phyloP scores from a whole-genome alignment of 768 basidiomycete species.

The Mrakia blollopis region DNA sequence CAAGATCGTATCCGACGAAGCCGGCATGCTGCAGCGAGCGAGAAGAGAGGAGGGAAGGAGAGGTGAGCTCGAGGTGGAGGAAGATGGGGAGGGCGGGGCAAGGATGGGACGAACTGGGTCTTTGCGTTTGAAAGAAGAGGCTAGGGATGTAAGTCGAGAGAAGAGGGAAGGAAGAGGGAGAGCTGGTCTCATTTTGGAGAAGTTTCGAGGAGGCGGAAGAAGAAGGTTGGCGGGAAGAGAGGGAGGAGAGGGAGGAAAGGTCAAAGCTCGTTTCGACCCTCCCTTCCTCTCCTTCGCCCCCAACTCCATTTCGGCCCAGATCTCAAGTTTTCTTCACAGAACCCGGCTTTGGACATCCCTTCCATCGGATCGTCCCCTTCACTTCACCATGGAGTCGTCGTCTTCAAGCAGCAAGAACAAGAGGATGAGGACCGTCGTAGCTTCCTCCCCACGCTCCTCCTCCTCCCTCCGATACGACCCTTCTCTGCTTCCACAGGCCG shows the following conservation, averaged over 20 bases:
- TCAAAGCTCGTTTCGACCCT: too few relatives aligned
- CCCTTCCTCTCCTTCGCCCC: too few relatives aligned
- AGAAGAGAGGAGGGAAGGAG: neutral
- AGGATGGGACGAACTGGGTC: neutral
- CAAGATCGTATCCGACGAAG: neutral
- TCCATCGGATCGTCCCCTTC: too few relatives aligned
- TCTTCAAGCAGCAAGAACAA: too few relatives aligned
- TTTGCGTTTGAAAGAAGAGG: neutral
- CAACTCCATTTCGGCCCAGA: too few relatives aligned
- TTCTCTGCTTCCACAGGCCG: too few relatives aligned
- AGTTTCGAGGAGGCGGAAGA: neutral
- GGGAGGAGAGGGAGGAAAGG: neutral
- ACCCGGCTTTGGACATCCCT: too few relatives aligned
- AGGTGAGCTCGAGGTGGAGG: conserved; percentile 46
- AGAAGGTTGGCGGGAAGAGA: neutral
- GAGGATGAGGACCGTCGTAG: too few relatives aligned
- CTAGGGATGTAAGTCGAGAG: neutral
- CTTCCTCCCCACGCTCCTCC: too few relatives aligned
- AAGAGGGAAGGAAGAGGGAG: neutral
- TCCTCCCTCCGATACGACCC: too few relatives aligned
- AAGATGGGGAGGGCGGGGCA: neutral
- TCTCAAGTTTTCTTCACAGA: too few relatives aligned
- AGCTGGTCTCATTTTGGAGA: neutral
- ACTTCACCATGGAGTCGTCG: too few relatives aligned
- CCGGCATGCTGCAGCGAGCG: neutral